These are phyloP conservation scores for Obba rivulosa DNA, from an alignment of 768 basidiomycete genomes.

Conservation along the genomic window DNA sequence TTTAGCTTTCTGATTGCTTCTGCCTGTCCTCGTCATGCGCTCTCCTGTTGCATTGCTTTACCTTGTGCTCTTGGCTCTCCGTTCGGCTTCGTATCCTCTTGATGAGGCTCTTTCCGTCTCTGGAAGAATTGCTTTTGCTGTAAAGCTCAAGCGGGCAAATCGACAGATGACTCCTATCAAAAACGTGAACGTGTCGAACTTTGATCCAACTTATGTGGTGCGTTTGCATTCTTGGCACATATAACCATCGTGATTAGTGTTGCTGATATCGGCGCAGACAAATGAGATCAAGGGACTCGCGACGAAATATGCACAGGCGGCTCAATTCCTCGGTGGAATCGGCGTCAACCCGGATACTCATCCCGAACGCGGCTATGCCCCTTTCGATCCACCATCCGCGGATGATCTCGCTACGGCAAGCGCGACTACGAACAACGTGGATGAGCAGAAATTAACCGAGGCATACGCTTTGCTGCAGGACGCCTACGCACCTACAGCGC, in stretches of 20 bases:
- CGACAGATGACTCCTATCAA: conserved; percentile 2
- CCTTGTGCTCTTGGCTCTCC: neutral
- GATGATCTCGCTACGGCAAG: neutral
- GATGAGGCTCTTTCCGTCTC: neutral
- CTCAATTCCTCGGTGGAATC: conserved; percentile 24
- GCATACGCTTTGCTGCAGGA: neutral
- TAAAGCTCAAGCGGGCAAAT: no score
- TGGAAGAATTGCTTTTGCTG: no score
- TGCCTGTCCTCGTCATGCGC: neutral
- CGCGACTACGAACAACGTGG: neutral
- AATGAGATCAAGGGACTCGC: conserved; percentile 21
- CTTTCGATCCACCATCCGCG: conserved; percentile 14
- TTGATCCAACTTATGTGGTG: conserved; percentile 21
- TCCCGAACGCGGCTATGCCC: conserved; percentile 17
- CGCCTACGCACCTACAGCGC: neutral
- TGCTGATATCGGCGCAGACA: conserved; percentile 12
- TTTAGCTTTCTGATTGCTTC: neutral
- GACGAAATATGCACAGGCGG: conserved; percentile 27
- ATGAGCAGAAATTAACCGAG: neutral
- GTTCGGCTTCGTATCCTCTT: neutral
- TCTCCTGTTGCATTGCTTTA: conserved; percentile 3
- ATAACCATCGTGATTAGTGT: neutral
- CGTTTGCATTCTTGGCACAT: neutral
- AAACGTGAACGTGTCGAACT: conserved; percentile 6
- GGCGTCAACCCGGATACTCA: conserved; percentile 25